Evolutionary conservation across 2,329 filamentous ascomycete species (phyloP).

Genomic region (Ophiosphaerella herpotricha): DNA sequence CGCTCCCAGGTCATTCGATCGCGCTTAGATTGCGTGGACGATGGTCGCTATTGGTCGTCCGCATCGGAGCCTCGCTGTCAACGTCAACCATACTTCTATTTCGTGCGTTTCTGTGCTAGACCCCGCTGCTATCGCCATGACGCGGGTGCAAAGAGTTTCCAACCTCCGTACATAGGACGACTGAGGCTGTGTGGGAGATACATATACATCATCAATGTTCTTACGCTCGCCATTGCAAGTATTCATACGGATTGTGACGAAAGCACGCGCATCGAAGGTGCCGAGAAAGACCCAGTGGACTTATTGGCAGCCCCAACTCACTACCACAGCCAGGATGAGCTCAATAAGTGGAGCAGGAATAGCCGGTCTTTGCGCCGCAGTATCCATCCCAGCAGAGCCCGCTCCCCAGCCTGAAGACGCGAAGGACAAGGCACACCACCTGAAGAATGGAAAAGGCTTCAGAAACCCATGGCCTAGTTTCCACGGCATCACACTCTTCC

Average conservation of each 20-base stretch:
- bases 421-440: constrained; percentile 56
- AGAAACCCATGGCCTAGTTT: constrained; percentile 64
- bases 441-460: constrained; percentile 59
- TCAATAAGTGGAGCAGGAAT: constrained; percentile 29
- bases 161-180: not conserved
- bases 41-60: too few species aligned
- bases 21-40: too few species aligned
- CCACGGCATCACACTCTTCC: constrained; percentile 38
- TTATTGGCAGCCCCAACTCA: constrained; percentile 30
- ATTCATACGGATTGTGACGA: constrained; percentile 6
- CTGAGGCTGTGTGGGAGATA: not conserved
- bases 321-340: constrained; percentile 37
- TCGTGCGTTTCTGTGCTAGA: constrained; percentile 3
- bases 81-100: constrained; percentile 25
- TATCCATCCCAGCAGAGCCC: constrained; percentile 46
- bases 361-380: constrained; percentile 46
- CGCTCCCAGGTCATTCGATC: not conserved
- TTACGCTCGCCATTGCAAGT: constrained; percentile 2
- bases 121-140: not conserved
- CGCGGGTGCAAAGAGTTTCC: not conserved
- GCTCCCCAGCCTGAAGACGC: constrained; percentile 53
- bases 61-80: not conserved
- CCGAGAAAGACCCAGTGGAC: not conserved
- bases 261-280: not conserved
- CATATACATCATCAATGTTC: constrained; percentile 18